Percentiles rank a stretch among this genome's conserved stretches.
These are phyloP conservation scores for Calonectria pauciramosa DNA, from an alignment of 2,329 filamentous ascomycete species.

Conservation along the genomic window DNA sequence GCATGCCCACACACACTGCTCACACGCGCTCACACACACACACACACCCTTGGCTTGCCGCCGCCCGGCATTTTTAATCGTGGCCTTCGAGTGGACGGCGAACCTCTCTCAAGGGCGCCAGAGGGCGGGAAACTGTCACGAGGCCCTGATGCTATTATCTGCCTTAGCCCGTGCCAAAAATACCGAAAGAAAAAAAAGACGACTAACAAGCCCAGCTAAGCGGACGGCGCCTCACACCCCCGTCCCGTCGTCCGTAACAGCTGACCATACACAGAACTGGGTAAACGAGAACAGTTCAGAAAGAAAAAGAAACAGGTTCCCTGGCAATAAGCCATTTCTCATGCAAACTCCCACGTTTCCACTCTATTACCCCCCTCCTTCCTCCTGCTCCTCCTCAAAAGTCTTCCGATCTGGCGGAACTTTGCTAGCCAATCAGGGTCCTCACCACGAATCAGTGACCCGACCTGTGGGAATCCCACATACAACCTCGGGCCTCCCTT, in stretches of 20 bases:
- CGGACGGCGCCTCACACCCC: neutral
- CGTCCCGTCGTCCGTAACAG: neutral
- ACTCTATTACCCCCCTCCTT: neutral
- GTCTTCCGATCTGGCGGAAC: slow-evolving; percentile 39
- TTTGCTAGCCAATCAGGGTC: slow-evolving; percentile 48
- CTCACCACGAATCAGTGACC: slow-evolving; percentile 12
- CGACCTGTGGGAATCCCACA: neutral
- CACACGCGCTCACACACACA: neutral
- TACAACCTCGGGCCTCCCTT: neutral
- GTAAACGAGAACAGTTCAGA: neutral
- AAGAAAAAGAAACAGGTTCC: neutral
- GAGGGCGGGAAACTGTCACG: neutral
- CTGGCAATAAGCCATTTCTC: neutral
- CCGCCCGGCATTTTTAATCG: neutral
- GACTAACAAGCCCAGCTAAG: neutral
- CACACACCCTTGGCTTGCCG: neutral
- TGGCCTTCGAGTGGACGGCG: neutral
- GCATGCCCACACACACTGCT: neutral
- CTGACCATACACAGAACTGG: neutral
- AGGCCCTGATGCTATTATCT: neutral
- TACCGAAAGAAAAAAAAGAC: neutral
- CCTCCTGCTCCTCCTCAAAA: too few relatives aligned
- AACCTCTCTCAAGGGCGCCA: neutral
- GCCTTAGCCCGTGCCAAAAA: neutral
- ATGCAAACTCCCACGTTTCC: neutral